phyloP scores from a whole-genome alignment of 73 alveolate genomes.

The Strombidium stylifer region DNA sequence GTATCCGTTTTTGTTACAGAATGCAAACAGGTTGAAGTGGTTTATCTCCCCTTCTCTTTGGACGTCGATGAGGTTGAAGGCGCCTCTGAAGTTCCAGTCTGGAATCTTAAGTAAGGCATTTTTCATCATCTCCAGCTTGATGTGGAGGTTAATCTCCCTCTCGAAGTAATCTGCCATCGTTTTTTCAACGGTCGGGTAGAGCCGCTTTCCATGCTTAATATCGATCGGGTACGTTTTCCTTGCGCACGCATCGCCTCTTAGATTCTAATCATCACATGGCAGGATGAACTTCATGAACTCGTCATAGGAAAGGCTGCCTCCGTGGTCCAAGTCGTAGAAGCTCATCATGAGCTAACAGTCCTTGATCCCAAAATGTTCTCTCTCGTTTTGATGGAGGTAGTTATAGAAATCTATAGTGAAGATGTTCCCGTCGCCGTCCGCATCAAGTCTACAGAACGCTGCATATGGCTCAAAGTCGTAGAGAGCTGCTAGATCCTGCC shows the following conservation, averaged over 20 bases:
- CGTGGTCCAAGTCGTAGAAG: conserved; percentile 22
- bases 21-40: neutral
- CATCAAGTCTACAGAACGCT: conserved; percentile 25
- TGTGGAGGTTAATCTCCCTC: conserved; percentile 11
- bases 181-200: conserved; percentile 30
- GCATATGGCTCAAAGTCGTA: conserved; percentile 56
- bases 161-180: conserved; percentile 24
- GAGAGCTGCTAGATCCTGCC: conserved; percentile 39
- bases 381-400: no score
- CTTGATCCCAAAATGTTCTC: no score
- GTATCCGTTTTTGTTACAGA: conserved; percentile 27
- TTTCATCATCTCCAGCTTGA: conserved; percentile 18
- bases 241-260: no score
- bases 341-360: conserved; percentile 27
- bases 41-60: conserved; percentile 7
- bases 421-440: conserved; percentile 15
- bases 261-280: conserved; percentile 40
- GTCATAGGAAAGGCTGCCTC: conserved; percentile 13
- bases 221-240: conserved; percentile 16
- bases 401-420: conserved; percentile 23
- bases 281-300: conserved; percentile 33
- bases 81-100: conserved; percentile 7
- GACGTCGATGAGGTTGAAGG: conserved; percentile 20
- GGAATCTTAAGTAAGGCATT: neutral
- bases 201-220: conserved; percentile 15